Evolutionary conservation across 2,329 filamentous ascomycete genomes (phyloP), one percentile per base, ranked within the genome.

Genomic region (Penicillium sp.): DNA sequence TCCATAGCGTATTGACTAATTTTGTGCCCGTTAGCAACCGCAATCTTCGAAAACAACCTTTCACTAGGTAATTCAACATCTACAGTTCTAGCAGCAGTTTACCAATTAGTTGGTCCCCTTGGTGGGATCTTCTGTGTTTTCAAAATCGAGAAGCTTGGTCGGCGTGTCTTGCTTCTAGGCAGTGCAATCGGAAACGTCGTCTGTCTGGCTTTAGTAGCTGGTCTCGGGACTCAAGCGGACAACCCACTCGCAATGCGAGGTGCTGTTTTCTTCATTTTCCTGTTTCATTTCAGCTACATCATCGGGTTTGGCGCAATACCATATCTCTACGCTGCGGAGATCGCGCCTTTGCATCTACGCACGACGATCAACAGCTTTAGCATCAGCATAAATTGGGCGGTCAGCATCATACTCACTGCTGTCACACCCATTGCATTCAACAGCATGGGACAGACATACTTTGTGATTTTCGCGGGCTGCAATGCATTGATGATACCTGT

Each of bases 241-340:
- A 65, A 65, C 19, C 46, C 58, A n/a, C 43, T 49, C 11, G 60
- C 63, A 3, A 47, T 53, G n/a, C 61, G 64, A 27, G 59, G 57
- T 10, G 63, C 64, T 16, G 60, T 66, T 1, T 60, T 66, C 27
- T 66, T 66, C 38, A 56, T 66, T 10, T 66, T 66, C 27, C 47
- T 66, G 5, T 67, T 65, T 15, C 65, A 67, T 47, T 65, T 67
- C 58, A 60, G 53, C 39, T 67, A 66, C 36, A 65, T 65, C 45
- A 59, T 66, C 13, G 65, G 65, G 0, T 66, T 62, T 29, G 63
- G 65, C 9, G 62, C 62, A 1, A 65, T 67, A 16, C 65, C 65
- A n/a, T 67, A 66, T 34, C 53, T 67, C 7, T 67, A 66, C 36
- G 60, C 59, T 9, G 53, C 65, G 2, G 65, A 67, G 31, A 53